These are phyloP conservation scores for Apiotrichum sp. DNA, from an alignment of 1,284 basidiomycete genomes.

Conservation along the genomic window DNA sequence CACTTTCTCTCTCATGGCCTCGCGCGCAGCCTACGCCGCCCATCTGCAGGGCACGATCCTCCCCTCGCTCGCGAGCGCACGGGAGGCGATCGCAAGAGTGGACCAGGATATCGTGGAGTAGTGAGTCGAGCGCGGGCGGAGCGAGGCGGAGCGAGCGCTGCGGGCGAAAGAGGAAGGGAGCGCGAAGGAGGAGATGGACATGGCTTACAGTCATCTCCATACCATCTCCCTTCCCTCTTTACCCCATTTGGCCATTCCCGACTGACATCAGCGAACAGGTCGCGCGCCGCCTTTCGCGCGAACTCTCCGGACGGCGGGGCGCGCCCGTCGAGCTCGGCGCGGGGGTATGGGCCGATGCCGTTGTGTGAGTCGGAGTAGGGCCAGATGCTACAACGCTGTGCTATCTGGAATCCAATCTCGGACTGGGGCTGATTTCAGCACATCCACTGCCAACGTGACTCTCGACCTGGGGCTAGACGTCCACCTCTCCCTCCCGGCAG, in stretches of 20 bases:
- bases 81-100: constrained; percentile 15
- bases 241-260: not conserved
- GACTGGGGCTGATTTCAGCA: constrained; percentile 10
- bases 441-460: constrained; percentile 19
- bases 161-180: no score
- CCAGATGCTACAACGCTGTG: not conserved
- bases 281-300: constrained; percentile 11
- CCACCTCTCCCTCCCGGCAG: constrained; percentile 24
- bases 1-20: no score
- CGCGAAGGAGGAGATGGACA: not conserved
- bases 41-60: constrained; percentile 17
- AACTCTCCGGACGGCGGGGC: not conserved
- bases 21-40: constrained; percentile 9
- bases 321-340: constrained; percentile 29
- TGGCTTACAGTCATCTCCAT: not conserved
- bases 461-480: constrained; percentile 35
- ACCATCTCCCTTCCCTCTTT: no score
- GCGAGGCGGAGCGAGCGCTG: no score
- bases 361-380: constrained; percentile 23
- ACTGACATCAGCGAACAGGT: constrained; percentile 18
- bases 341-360: constrained; percentile 30
- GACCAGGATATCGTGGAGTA: constrained; percentile 26
- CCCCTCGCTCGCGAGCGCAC: constrained; percentile 13
- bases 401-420: no score
- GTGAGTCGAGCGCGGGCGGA: no score